These are phyloP conservation scores for Bombardia bombarda DNA, from an alignment of 495 filamentous ascomycete genomes.

Conservation along the genomic window DNA sequence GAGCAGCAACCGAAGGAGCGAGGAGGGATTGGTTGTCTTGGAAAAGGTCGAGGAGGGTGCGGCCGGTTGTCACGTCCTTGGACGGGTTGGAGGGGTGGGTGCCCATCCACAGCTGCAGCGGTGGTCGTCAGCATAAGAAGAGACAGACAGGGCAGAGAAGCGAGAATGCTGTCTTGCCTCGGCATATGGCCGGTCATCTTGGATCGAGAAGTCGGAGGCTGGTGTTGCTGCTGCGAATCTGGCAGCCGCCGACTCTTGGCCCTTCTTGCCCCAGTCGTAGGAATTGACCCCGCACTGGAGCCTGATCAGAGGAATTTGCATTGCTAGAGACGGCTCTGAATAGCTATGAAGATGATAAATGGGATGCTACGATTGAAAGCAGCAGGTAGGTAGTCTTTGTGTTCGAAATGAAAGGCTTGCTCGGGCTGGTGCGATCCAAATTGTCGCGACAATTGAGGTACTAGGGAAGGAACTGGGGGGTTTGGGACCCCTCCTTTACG, in stretches of 20 bases:
- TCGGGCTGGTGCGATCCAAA: too few relatives aligned
- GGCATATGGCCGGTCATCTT: slow-evolving; percentile 79
- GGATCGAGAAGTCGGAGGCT: slow-evolving; percentile 59
- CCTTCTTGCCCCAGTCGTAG: slow-evolving; percentile 98
- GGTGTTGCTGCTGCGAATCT: slow-evolving; percentile 73
- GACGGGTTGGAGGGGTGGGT: slow-evolving; percentile 95
- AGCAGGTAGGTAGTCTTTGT: not conserved
- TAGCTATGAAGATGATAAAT: not conserved
- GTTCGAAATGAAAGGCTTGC: too few relatives aligned
- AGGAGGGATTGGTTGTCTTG: slow-evolving; percentile 81
- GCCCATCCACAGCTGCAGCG: slow-evolving; percentile 90
- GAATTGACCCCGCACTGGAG: slow-evolving; percentile 96
- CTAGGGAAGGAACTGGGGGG: too few relatives aligned
- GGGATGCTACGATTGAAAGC: not conserved
- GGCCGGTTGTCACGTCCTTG: slow-evolving; percentile 74
- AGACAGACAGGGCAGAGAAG: not conserved
- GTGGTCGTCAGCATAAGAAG: slow-evolving; percentile 1
- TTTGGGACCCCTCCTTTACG: slow-evolving; percentile 4
- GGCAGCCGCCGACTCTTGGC: slow-evolving; percentile 68
- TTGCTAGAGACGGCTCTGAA: not conserved
- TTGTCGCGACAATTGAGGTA: too few relatives aligned
- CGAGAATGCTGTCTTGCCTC: slow-evolving; percentile 50
- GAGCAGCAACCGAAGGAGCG: slow-evolving; percentile 57
- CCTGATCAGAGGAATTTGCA: slow-evolving; percentile 68
- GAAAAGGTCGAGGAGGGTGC: slow-evolving; percentile 82